phyloP scores from a whole-genome alignment of 2,329 filamentous ascomycete genomes.

The Colletotrichum truncatum region DNA sequence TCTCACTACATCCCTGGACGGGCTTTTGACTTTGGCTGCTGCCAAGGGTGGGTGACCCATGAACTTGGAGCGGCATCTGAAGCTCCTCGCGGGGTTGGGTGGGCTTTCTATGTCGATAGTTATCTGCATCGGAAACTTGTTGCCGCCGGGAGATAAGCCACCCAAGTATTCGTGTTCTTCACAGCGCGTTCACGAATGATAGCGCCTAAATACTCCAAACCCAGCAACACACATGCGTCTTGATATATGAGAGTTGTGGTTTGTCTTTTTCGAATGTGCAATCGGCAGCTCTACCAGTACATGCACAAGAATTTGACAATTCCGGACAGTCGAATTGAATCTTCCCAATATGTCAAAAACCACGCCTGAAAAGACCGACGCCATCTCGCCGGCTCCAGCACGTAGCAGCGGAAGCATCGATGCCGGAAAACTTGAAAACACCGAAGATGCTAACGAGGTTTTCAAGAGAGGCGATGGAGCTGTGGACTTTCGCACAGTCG shows the following conservation, averaged over 20 bases:
- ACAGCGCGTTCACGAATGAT: neutral
- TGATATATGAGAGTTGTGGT: conserved; percentile 3
- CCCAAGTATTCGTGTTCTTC: neutral
- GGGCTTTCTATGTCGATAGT: neutral
- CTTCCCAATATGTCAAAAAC: conserved; percentile 21
- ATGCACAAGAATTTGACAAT: too few species aligned
- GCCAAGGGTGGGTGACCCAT: conserved; percentile 12
- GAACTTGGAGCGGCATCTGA: conserved; percentile 26
- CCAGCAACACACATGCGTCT: neutral
- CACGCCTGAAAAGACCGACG: conserved; percentile 32
- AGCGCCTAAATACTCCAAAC: conserved; percentile 14
- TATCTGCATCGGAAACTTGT: conserved; percentile 23
- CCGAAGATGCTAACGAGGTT: conserved; percentile 47
- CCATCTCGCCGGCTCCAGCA: conserved; percentile 32
- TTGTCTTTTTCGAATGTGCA: too few species aligned
- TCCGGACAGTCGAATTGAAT: neutral
- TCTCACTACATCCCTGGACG: neutral
- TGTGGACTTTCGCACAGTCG: conserved; percentile 57
- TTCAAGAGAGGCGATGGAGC: conserved; percentile 53
- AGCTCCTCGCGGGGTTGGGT: conserved; percentile 24
- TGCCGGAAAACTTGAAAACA: conserved; percentile 34
- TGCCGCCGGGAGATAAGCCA: conserved; percentile 25
- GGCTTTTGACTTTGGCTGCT: conserved; percentile 9
- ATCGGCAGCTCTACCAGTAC: too few species aligned
- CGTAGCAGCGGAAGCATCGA: conserved; percentile 35